Conservation (phyloP, 164 flowering plant genomes). For the Euptelea pleiosperma region DNA sequence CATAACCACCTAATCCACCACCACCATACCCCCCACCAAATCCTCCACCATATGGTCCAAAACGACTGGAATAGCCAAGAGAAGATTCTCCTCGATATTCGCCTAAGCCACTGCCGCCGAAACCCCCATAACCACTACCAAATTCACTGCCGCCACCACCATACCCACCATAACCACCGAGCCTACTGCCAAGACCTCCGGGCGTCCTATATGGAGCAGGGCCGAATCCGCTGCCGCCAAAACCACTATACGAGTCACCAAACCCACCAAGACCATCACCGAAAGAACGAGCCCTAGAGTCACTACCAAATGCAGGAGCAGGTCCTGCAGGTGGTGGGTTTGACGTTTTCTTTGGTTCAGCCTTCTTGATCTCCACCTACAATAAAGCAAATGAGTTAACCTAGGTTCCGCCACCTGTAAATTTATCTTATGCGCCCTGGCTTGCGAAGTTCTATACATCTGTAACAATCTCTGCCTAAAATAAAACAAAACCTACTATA, state of each 20-base stretch:
- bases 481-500: slow-evolving; percentile 9
- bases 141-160: slow-evolving; percentile 41
- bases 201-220: slow-evolving; percentile 67
- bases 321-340: slow-evolving; percentile 66
- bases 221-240: slow-evolving; percentile 53
- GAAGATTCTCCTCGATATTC: slow-evolving; percentile 48
- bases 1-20: slow-evolving; percentile 51
- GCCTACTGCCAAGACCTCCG: slow-evolving; percentile 54
- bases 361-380: slow-evolving; percentile 99
- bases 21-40: slow-evolving; percentile 53
- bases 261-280: slow-evolving; percentile 62
- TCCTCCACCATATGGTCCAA: slow-evolving; percentile 53
- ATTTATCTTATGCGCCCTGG: slow-evolving; percentile 20
- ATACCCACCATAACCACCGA: slow-evolving; percentile 61
- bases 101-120: slow-evolving; percentile 37
- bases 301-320: slow-evolving; percentile 61
- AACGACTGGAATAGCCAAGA: slow-evolving; percentile 52
- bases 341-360: slow-evolving; percentile 98
- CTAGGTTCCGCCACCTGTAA: slow-evolving; percentile 41
- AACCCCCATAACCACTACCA: slow-evolving; percentile 48
- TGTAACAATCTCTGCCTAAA: slow-evolving; percentile 21
- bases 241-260: slow-evolving; percentile 56
- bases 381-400: slow-evolving; percentile 83
- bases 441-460: slow-evolving; percentile 19
- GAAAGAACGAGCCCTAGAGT: slow-evolving; percentile 71